Evolutionary conservation across 148 eudicot genomes (phyloP).

Genomic region (Vaccinium macrocarpon): DNA sequence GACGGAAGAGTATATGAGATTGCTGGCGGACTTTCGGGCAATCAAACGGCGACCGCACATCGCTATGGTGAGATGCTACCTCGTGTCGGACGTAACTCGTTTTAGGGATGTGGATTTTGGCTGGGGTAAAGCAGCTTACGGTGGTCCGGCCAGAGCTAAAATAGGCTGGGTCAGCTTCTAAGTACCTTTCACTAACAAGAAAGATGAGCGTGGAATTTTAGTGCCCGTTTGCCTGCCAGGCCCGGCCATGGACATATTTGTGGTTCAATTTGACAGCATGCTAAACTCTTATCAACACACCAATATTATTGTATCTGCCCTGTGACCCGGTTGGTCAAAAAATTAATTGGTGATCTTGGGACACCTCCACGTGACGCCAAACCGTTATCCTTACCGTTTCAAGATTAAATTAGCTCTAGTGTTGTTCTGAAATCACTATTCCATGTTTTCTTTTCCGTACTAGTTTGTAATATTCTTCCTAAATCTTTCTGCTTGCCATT

Average conservation of each 20-base stretch:
- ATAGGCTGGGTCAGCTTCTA: slow-evolving; percentile 29
- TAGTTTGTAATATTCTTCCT: too few species aligned
- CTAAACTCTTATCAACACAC: not conserved
- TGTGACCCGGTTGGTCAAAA: not conserved
- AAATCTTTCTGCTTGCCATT: too few species aligned
- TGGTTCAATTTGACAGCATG: slow-evolving; percentile 15
- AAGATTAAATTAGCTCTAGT: too few species aligned
- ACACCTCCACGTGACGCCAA: too few species aligned
- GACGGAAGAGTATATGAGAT: slow-evolving; percentile 22
- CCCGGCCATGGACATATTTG: slow-evolving; percentile 19
- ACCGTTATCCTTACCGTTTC: not conserved
- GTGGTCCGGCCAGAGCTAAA: slow-evolving; percentile 25
- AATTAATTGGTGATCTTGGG: too few species aligned
- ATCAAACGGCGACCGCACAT: slow-evolving; percentile 18
- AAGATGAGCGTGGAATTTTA: slow-evolving; percentile 23
- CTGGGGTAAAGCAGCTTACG: slow-evolving; percentile 25
- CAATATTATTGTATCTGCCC: not conserved
- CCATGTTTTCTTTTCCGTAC: too few species aligned
- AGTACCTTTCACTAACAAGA: slow-evolving; percentile 23
- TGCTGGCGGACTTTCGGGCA: slow-evolving; percentile 15
- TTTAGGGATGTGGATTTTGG: slow-evolving; percentile 26
- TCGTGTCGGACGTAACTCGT: slow-evolving; percentile 25
- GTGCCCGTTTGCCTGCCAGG: slow-evolving; percentile 28
- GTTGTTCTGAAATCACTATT: too few species aligned
- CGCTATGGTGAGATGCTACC: slow-evolving; percentile 17